These are phyloP conservation scores for Trametes cinnabarina DNA, from an alignment of 768 basidiomycete species.

Conservation along the genomic window DNA sequence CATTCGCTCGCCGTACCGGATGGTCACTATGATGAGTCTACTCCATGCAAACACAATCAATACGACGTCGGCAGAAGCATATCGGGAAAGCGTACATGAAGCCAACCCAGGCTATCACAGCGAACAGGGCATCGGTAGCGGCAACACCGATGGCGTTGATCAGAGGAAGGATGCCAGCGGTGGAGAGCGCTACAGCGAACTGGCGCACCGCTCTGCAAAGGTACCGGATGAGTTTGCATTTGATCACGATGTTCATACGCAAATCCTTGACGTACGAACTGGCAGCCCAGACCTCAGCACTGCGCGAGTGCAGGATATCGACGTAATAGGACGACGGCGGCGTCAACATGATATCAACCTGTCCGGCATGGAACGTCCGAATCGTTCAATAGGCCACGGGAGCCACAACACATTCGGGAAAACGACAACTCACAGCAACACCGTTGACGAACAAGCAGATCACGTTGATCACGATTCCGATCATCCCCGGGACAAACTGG, in stretches of 20 bases:
- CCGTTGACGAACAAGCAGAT: slow-evolving; percentile 64
- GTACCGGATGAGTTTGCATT: too few relatives aligned
- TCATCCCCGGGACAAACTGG: slow-evolving; percentile 45
- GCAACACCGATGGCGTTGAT: slow-evolving; percentile 53
- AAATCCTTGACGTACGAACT: slow-evolving; percentile 40
- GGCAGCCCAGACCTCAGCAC: slow-evolving; percentile 64
- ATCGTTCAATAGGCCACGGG: too few relatives aligned
- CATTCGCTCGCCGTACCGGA: slow-evolving; percentile 56
- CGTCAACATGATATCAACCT: slow-evolving; percentile 59
- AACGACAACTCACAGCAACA: slow-evolving; percentile 47
- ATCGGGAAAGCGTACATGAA: slow-evolving; percentile 43
- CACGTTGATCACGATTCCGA: slow-evolving; percentile 51
- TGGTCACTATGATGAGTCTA: slow-evolving; percentile 52
- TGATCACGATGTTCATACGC: too few relatives aligned
- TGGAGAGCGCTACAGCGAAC: slow-evolving; percentile 41
- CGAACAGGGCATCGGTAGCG: slow-evolving; percentile 45
- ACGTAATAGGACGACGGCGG: slow-evolving; percentile 57
- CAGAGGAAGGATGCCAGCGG: slow-evolving; percentile 50
- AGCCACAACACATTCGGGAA: background rate
- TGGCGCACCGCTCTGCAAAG: slow-evolving; percentile 47
- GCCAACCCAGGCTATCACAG: slow-evolving; percentile 47
- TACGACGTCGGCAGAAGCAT: background rate
- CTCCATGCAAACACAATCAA: background rate
- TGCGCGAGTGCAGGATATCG: slow-evolving; percentile 57
- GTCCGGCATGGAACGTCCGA: too few relatives aligned